Conservation (phyloP, 257 asterid genomes). For the Lycium barbarum region DNA sequence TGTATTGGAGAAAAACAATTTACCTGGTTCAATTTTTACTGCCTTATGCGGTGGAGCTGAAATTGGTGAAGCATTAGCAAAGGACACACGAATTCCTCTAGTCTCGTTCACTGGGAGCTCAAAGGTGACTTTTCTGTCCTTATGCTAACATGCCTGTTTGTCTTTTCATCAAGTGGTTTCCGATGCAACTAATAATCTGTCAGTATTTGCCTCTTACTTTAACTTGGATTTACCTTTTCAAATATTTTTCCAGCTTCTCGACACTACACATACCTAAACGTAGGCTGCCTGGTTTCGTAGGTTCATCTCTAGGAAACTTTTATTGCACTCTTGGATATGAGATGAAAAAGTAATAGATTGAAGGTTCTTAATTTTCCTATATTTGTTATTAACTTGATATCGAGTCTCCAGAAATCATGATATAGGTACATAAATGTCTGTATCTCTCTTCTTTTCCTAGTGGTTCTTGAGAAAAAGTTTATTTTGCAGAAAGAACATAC, state of each 20-base stretch:
- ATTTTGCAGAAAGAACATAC: not conserved
- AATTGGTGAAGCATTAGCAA: conserved; percentile 92
- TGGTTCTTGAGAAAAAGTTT: not conserved
- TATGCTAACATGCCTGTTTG: not conserved
- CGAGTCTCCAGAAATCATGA: not conserved
- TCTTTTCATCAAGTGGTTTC: not conserved
- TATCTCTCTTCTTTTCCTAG: not conserved
- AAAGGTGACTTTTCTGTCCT: conserved; percentile 55
- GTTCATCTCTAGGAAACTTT: conserved; percentile 14
- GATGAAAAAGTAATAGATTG: not conserved
- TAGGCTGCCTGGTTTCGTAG: not conserved
- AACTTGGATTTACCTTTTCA: not conserved
- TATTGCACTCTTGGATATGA: not conserved
- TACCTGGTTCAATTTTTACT: conserved; percentile 96
- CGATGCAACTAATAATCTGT: conserved; percentile 3
- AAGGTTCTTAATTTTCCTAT: not conserved
- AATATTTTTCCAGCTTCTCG: not conserved
- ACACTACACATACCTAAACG: not conserved
- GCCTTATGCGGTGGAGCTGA: conserved; percentile 96
- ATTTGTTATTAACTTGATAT: conserved; percentile 7
- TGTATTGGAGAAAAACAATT: conserved; percentile 86
- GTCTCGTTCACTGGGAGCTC: conserved; percentile 98
- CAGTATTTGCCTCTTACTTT: not conserved
- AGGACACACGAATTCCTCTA: conserved; percentile 82
- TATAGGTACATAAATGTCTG: not conserved